Percentiles rank a stretch among this genome's conserved stretches.
These are phyloP conservation scores for Colletotrichum sp. DNA, from an alignment of 2,329 filamentous ascomycete genomes.

Conservation along the genomic window DNA sequence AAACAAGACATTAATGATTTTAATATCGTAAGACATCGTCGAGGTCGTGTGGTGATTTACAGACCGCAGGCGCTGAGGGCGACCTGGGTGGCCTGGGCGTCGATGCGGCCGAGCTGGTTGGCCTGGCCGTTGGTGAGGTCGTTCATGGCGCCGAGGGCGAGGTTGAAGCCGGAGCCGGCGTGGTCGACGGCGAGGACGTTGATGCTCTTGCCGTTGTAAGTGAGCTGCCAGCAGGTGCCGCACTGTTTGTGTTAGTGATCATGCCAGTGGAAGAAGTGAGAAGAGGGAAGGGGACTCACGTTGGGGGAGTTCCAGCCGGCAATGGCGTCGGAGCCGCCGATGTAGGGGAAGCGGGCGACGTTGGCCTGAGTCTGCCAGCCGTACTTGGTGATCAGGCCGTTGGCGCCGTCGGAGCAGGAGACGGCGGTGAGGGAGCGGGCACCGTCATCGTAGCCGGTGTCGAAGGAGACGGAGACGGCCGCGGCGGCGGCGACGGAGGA, in stretches of 20 bases:
- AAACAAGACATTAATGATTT: background rate
- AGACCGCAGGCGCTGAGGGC: conserved; percentile 47
- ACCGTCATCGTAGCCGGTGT: conserved; percentile 71
- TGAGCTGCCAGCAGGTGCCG: conserved; percentile 63
- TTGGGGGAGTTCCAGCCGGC: conserved; percentile 58
- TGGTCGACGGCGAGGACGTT: conserved; percentile 63
- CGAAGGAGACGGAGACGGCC: conserved; percentile 67
- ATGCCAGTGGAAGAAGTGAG: accelerated
- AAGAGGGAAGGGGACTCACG: conserved; percentile 27
- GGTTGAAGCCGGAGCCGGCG: conserved; percentile 56
- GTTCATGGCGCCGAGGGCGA: conserved; percentile 62
- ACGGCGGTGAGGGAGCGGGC: conserved; percentile 60
- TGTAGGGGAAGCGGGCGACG: conserved; percentile 56
- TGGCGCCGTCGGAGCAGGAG: conserved; percentile 70
- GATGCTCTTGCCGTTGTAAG: conserved; percentile 55
- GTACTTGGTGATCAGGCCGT: conserved; percentile 69
- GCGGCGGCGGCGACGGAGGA: conserved; percentile 39
- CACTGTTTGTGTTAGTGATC: conserved; percentile 41
- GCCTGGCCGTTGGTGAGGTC: conserved; percentile 58
- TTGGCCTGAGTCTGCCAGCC: conserved; percentile 61
- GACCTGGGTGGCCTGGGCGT: conserved; percentile 53
- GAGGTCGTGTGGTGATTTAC: conserved; percentile 20
- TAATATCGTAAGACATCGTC: background rate
- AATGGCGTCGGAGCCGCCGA: conserved; percentile 60
- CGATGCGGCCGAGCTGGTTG: conserved; percentile 53